These are phyloP conservation scores for Solanum rostratum DNA, from an alignment of 257 asterid species.

Conservation along the genomic window DNA sequence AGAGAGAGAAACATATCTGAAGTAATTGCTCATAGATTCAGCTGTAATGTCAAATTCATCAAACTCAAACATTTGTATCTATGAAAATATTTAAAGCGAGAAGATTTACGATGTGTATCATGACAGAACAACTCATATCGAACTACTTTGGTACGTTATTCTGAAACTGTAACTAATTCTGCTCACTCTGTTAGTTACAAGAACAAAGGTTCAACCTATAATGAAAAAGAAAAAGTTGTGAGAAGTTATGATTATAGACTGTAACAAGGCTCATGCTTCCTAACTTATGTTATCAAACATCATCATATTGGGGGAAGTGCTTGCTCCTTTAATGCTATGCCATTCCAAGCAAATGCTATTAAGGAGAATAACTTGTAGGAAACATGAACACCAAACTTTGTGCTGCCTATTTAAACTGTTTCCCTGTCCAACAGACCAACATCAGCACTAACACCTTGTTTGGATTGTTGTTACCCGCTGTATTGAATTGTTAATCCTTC, in stretches of 20 bases:
- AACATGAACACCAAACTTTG: neutral
- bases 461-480: too few species aligned
- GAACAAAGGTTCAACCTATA: neutral
- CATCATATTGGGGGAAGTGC: neutral
- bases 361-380: neutral
- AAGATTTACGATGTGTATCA: neutral
- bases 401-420: neutral
- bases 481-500: too few species aligned
- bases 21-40: neutral
- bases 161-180: neutral
- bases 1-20: neutral
- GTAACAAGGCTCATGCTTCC: neutral
- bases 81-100: neutral
- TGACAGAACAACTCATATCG: neutral
- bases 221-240: neutral
- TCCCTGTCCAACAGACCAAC: neutral
- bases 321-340: neutral
- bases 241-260: neutral
- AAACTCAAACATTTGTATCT: neutral
- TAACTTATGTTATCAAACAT: neutral
- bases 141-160: neutral
- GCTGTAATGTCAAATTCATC: neutral
- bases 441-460: too few species aligned
- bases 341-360: neutral
- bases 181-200: neutral